Percentiles rank a stretch among this genome's conserved stretches.
These are phyloP conservation scores for Ganoderma lucidum DNA, from an alignment of 1,284 basidiomycete genomes.

Conservation along the genomic window DNA sequence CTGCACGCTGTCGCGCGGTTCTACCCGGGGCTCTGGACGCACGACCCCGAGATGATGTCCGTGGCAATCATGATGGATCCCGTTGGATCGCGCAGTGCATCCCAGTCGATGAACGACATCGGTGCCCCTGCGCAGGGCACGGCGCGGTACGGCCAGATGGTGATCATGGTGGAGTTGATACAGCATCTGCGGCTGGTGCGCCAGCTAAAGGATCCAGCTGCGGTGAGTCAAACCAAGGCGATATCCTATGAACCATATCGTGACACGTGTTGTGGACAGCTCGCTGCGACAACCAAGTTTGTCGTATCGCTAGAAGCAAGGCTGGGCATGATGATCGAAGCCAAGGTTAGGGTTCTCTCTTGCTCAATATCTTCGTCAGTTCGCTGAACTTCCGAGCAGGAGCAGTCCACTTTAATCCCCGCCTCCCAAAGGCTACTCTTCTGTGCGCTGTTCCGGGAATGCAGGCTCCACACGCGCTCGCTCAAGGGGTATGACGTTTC, in stretches of 20 bases:
- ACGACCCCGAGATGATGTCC: conserved; percentile 80
- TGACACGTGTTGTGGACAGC: conserved; percentile 34
- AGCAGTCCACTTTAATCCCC: conserved; percentile 56
- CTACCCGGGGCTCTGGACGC: conserved; percentile 71
- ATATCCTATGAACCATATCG: neutral
- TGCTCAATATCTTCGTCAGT: neutral
- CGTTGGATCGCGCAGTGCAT: conserved; percentile 24
- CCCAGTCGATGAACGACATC: conserved; percentile 37
- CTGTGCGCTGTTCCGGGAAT: conserved; percentile 65
- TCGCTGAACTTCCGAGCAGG: conserved; percentile 47
- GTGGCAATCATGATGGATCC: conserved; percentile 72
- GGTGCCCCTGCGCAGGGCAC: conserved; percentile 47
- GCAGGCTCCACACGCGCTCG: conserved; percentile 65
- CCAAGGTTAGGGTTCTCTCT: conserved; percentile 56
- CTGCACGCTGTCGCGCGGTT: conserved; percentile 60
- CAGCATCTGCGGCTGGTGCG: conserved; percentile 55
- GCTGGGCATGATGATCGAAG: conserved; percentile 64
- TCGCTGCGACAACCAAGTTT: conserved; percentile 55
- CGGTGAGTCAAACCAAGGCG: conserved; percentile 40
- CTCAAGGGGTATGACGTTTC: conserved; percentile 62
- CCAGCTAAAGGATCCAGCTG: conserved; percentile 48
- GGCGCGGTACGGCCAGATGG: conserved; percentile 70
- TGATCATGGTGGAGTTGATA: conserved; percentile 71
- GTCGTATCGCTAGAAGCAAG: conserved; percentile 63
- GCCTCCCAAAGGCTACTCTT: conserved; percentile 65